phyloP scores from a whole-genome alignment of 208 protist genomes.

The Trypanosoma caninum region DNA sequence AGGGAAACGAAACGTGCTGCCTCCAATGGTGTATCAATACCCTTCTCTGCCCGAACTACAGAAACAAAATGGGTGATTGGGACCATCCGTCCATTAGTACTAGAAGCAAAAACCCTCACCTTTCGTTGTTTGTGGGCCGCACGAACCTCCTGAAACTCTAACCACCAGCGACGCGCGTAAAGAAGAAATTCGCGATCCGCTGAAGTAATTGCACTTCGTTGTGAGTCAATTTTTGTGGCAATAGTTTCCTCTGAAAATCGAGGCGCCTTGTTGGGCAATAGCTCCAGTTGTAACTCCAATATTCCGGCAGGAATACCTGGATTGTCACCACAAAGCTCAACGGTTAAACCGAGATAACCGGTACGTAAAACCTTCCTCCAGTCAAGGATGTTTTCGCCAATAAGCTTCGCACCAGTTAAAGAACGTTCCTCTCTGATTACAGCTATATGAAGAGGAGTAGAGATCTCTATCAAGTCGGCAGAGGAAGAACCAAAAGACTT shows the following conservation, averaged over 20 bases:
- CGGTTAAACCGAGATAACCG: conserved; percentile 81
- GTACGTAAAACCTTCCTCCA: conserved; percentile 90
- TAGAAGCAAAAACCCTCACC: conserved; percentile 88
- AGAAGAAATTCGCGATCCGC: conserved; percentile 92
- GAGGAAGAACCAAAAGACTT: conserved; percentile 55
- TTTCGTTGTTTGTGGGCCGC: conserved; percentile 65
- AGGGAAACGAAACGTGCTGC: conserved; percentile 90
- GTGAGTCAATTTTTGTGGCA: conserved; percentile 58
- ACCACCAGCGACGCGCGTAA: conserved; percentile 91
- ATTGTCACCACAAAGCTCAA: conserved; percentile 87
- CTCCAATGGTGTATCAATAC: conserved; percentile 76
- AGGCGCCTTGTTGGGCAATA: conserved; percentile 55
- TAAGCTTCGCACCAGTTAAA: conserved; percentile 48
- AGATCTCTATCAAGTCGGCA: conserved; percentile 70
- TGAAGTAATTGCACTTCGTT: conserved; percentile 76
- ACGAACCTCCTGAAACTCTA: conserved; percentile 70
- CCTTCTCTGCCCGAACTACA: conserved; percentile 59
- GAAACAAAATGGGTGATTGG: conserved; percentile 88
- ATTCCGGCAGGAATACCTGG: conserved; percentile 88
- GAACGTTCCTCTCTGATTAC: conserved; percentile 67
- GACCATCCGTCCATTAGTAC: conserved; percentile 72
- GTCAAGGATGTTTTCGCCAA: conserved; percentile 90
- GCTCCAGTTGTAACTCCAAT: conserved; percentile 86
- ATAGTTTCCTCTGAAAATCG: conserved; percentile 82
- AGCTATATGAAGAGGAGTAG: conserved; percentile 81